Conservation (phyloP, 2,329 filamentous ascomycete species). For the Ophiosphaerella korrae region DNA sequence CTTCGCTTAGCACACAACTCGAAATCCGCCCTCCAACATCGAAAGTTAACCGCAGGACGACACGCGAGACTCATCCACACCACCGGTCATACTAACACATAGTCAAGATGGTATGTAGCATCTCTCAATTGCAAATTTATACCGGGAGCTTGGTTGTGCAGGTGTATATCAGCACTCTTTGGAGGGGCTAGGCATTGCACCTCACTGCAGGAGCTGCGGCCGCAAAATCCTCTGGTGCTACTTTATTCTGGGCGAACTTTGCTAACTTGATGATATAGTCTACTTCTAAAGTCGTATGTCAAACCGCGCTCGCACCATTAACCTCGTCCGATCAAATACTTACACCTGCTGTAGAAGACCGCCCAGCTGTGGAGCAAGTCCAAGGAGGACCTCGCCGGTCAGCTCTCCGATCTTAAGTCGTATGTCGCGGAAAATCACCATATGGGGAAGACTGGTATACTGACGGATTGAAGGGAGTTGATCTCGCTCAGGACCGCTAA, state of each 20-base stretch:
- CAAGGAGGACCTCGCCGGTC: constrained; percentile 96
- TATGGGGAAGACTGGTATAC: constrained; percentile 20
- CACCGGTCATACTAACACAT: constrained; percentile 44
- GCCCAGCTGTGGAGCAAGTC: constrained; percentile 97
- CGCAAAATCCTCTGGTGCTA: constrained; percentile 23
- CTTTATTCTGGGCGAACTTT: constrained; percentile 14
- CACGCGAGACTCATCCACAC: constrained; percentile 46
- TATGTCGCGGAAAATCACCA: constrained; percentile 28
- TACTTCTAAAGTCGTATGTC: constrained; percentile 66
- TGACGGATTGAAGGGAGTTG: constrained; percentile 67
- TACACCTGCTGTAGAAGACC: constrained; percentile 67
- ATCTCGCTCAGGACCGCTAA: constrained; percentile 97
- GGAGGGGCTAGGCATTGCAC: constrained; percentile 22
- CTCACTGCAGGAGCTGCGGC: constrained; percentile 21
- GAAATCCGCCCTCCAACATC: constrained; percentile 24
- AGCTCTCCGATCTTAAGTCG: constrained; percentile 47
- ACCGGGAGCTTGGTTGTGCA: constrained; percentile 17
- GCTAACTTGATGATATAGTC: constrained; percentile 55
- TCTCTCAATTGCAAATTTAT: constrained; percentile 18
- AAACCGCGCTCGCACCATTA: constrained; percentile 16
- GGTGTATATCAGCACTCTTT: constrained; percentile 5
- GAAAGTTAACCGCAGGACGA: constrained; percentile 36
- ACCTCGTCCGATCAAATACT: constrained; percentile 41
- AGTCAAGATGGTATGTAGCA: constrained; percentile 47
- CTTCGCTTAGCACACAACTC: constrained; percentile 18